Evolutionary conservation across 2,329 filamentous ascomycete species (phyloP).

Genomic region (Rhinocladiella mackenziei): DNA sequence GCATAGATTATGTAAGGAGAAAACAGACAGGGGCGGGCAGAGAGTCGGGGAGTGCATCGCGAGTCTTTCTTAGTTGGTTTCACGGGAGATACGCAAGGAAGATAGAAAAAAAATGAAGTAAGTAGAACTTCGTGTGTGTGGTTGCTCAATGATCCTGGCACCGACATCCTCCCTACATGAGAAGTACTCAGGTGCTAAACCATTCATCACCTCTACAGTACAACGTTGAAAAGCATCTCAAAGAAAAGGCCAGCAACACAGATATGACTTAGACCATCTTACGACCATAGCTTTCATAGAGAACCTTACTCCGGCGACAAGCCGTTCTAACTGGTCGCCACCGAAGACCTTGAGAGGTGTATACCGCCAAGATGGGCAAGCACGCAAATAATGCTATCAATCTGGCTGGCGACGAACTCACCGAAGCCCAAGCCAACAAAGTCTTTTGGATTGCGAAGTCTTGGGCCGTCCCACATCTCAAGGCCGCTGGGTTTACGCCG

Average conservation of each 20-base stretch:
- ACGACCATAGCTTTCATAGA: constrained; percentile 63
- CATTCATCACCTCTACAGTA: no score
- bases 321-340: constrained; percentile 42
- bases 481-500: constrained; percentile 28
- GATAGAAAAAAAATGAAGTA: no score
- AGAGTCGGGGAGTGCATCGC: no score
- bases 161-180: no score
- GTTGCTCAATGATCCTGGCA: no score
- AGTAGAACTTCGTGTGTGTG: no score
- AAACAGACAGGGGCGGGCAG: no score
- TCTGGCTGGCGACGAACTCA: constrained; percentile 53
- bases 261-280: constrained; percentile 60
- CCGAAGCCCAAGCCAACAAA: constrained; percentile 43
- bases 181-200: no score
- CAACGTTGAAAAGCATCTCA: constrained; percentile 59
- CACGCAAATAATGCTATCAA: constrained; percentile 46
- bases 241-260: constrained; percentile 42
- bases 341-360: constrained; percentile 51
- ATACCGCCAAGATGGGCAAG: constrained; percentile 40
- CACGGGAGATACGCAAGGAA: no score
- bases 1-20: no score
- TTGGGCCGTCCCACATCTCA: constrained; percentile 44
- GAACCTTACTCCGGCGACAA: constrained; percentile 46
- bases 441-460: constrained; percentile 47
- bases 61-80: no score